phyloP scores from a whole-genome alignment of 352 stramenopile genomes.

The Globisporangium paroecandrum region DNA sequence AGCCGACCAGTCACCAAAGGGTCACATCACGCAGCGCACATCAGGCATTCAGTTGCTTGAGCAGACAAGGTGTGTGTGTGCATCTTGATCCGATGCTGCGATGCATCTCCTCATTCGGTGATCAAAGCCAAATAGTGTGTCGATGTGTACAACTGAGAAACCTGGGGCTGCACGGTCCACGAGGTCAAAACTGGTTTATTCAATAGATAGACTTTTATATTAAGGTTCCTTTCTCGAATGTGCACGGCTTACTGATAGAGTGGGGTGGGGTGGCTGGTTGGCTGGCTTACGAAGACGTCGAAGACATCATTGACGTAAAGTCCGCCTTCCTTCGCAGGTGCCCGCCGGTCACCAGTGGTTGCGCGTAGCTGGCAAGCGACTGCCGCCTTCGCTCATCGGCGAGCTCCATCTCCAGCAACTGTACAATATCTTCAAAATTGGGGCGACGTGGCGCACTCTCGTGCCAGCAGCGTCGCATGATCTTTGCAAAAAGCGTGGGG shows the following conservation, averaged over 20 bases:
- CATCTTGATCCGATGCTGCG: background rate
- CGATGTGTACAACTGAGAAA: background rate
- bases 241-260: background rate
- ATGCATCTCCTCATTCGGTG: no score
- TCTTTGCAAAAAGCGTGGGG: conserved; percentile 68
- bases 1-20: conserved; percentile 1
- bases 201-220: conserved; percentile 17
- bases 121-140: background rate
- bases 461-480: conserved; percentile 82
- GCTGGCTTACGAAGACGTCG: conserved; percentile 8
- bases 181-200: conserved; percentile 10
- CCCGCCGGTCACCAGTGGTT: background rate
- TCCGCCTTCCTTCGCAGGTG: conserved; percentile 13
- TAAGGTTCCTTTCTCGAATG: conserved; percentile 5
- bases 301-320: conserved; percentile 6
- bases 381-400: conserved; percentile 42
- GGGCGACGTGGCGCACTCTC: conserved; percentile 61
- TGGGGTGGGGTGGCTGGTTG: no score
- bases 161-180: background rate
- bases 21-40: background rate
- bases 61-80: no score
- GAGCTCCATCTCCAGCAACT: conserved; percentile 72
- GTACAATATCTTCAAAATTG: conserved; percentile 77
- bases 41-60: background rate
- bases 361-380: conserved; percentile 10